These are phyloP conservation scores for Sporisorium scitamineum DNA, from an alignment of 1,284 basidiomycete species.

Conservation along the genomic window DNA sequence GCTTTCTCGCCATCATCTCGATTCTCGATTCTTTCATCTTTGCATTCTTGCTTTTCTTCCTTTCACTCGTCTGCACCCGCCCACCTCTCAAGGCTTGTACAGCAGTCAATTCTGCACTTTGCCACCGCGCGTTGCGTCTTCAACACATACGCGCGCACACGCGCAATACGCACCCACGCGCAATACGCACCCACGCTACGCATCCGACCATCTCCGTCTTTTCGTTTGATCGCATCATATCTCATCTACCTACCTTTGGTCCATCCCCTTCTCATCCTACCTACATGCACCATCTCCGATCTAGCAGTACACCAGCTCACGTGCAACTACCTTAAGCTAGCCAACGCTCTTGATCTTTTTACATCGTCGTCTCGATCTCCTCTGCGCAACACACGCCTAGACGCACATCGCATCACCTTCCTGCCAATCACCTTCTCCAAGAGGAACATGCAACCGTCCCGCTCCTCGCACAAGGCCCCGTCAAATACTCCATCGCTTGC, in stretches of 20 bases:
- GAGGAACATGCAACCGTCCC: conserved; percentile 42
- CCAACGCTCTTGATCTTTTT: not conserved
- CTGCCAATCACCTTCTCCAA: conserved; percentile 1
- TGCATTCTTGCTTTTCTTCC: not conserved
- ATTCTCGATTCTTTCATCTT: not conserved
- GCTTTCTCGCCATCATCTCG: not conserved
- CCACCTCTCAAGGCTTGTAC: not conserved
- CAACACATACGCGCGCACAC: conserved; percentile 3
- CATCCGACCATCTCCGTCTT: not conserved
- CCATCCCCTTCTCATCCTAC: too few species aligned
- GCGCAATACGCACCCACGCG: conserved; percentile 1
- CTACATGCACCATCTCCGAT: conserved; percentile 1
- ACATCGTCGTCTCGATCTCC: not conserved
- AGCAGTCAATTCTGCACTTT: not conserved
- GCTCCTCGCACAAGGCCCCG: conserved; percentile 13
- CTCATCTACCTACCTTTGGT: too few species aligned
- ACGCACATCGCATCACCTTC: too few species aligned
- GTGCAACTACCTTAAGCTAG: not conserved
- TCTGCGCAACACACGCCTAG: not conserved
- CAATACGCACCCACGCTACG: not conserved
- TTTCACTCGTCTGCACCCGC: not conserved
- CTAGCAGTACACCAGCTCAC: not conserved
- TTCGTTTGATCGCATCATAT: too few species aligned
- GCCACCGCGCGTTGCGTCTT: conserved; percentile 20
- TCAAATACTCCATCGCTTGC: conserved; percentile 11